A percentile compares a stretch with the other conserved stretches of the same genome.
Conservation (phyloP, 306 rosid species). For the Cucurbita argyrosperma region DNA sequence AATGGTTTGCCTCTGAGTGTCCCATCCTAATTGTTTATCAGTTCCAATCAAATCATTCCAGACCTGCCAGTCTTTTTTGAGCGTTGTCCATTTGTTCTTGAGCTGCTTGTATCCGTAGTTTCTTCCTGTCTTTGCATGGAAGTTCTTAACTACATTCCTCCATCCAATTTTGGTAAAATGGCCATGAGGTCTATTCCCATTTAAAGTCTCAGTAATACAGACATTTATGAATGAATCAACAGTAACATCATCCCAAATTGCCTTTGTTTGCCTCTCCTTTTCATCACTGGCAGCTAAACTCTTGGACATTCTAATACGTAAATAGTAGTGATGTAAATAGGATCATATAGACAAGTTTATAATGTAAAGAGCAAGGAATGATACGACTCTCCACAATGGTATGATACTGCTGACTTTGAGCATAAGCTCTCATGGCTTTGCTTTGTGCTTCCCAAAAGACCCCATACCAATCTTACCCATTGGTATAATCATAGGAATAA, state of each 20-base stretch:
- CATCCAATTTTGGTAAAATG: background rate
- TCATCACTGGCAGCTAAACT: background rate
- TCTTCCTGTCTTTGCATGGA: background rate
- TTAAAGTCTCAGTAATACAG: background rate
- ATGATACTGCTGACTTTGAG: too few relatives aligned
- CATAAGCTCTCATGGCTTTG: too few relatives aligned
- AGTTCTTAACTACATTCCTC: conserved; percentile 1
- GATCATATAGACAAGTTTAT: too few relatives aligned
- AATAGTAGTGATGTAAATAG: background rate
- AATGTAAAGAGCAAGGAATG: too few relatives aligned
- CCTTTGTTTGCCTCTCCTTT: background rate
- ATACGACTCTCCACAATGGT: too few relatives aligned
- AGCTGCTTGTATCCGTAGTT: background rate
- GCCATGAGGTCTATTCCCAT: background rate
- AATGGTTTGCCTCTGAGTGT: background rate
- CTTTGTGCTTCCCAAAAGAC: too few relatives aligned
- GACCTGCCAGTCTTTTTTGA: background rate
- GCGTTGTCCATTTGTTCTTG: background rate
- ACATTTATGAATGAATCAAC: background rate
- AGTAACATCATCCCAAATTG: background rate
- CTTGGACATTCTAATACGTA: background rate
- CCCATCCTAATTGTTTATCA: background rate
- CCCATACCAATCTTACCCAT: too few relatives aligned
- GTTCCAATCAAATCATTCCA: background rate
- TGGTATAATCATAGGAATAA: too few relatives aligned